A percentile compares a stretch with the other conserved stretches of the same genome.
These are phyloP conservation scores for Zymoseptoria pseudotritici DNA, from an alignment of 2,329 filamentous ascomycete genomes.

Conservation along the genomic window DNA sequence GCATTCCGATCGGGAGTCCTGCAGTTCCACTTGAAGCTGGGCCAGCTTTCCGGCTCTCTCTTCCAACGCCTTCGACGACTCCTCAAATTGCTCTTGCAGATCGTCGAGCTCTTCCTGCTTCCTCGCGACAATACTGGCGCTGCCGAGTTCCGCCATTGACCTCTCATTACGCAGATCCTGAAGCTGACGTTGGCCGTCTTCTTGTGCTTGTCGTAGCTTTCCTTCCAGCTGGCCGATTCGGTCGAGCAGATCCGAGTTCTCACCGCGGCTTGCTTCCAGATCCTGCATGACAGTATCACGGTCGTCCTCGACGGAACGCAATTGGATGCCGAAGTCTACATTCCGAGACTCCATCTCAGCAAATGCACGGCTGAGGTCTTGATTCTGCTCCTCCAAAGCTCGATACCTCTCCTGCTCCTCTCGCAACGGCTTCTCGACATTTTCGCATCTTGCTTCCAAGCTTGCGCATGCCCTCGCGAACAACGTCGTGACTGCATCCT, in stretches of 20 bases:
- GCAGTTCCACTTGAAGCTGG: neutral
- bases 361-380: slow-evolving; percentile 30
- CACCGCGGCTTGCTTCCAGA: slow-evolving; percentile 32
- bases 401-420: slow-evolving; percentile 35
- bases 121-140: slow-evolving; percentile 36
- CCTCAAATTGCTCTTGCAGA: slow-evolving; percentile 31
- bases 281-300: slow-evolving; percentile 32
- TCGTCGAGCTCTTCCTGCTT: slow-evolving; percentile 41
- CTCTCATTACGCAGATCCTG: slow-evolving; percentile 33
- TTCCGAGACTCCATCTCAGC: slow-evolving; percentile 32
- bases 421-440: slow-evolving; percentile 48
- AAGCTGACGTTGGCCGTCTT: slow-evolving; percentile 29
- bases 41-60: neutral
- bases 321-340: slow-evolving; percentile 30
- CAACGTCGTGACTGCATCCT: slow-evolving; percentile 41
- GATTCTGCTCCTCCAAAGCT: slow-evolving; percentile 30
- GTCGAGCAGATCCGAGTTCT: slow-evolving; percentile 37
- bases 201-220: slow-evolving; percentile 20
- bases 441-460: slow-evolving; percentile 49
- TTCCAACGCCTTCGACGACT: slow-evolving; percentile 16
- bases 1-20: neutral
- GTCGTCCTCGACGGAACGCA: slow-evolving; percentile 36
- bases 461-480: slow-evolving; percentile 49
- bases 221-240: slow-evolving; percentile 34
- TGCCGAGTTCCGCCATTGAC: slow-evolving; percentile 39